Percentiles rank a stretch among this genome's conserved stretches.
Evolutionary conservation across 495 filamentous ascomycete genomes (phyloP).

Genomic region (Staphylotrichum longicolle): DNA sequence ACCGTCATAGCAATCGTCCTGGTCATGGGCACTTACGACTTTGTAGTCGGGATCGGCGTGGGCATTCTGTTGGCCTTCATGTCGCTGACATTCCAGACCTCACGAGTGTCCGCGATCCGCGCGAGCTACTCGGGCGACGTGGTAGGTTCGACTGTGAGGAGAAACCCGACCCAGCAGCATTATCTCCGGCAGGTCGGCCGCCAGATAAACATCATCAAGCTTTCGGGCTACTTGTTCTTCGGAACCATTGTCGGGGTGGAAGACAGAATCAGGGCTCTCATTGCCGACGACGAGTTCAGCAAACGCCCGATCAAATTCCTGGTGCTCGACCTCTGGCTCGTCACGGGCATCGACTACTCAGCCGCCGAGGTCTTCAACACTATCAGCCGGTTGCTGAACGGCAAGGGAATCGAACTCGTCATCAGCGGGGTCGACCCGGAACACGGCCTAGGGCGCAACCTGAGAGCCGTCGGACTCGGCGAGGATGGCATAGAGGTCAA

Average conservation of each 20-base stretch:
- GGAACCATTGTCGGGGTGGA: conserved; percentile 95
- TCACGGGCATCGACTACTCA: conserved; percentile 92
- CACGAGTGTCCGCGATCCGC: conserved; percentile 79
- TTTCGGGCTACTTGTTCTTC: conserved; percentile 92
- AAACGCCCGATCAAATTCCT: conserved; percentile 79
- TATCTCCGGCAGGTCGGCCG: conserved; percentile 80
- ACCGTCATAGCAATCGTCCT: conserved; percentile 92
- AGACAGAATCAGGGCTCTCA: conserved; percentile 73
- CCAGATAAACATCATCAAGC: conserved; percentile 86
- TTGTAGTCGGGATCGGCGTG: conserved; percentile 87
- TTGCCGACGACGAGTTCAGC: conserved; percentile 76
- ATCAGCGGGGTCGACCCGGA: conserved; percentile 75
- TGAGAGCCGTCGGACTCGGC: conserved; percentile 78
- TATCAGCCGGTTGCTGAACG: conserved; percentile 75
- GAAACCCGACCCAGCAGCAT: conserved; percentile 83
- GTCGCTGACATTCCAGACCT: conserved; percentile 86
- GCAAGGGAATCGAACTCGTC: conserved; percentile 71
- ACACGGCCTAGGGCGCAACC: conserved; percentile 69
- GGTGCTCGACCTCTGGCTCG: conserved; percentile 83
- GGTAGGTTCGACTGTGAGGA: conserved; percentile 84
- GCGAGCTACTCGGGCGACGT: conserved; percentile 83
- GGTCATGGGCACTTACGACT: conserved; percentile 95
- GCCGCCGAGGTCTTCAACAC: conserved; percentile 92
- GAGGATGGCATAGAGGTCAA: conserved; percentile 62
- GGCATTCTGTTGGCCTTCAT: conserved; percentile 91